Base-by-base conservation (phyloP, 2,329 filamentous ascomycete genomes). In the Colletotrichum simmondsii region DNA sequence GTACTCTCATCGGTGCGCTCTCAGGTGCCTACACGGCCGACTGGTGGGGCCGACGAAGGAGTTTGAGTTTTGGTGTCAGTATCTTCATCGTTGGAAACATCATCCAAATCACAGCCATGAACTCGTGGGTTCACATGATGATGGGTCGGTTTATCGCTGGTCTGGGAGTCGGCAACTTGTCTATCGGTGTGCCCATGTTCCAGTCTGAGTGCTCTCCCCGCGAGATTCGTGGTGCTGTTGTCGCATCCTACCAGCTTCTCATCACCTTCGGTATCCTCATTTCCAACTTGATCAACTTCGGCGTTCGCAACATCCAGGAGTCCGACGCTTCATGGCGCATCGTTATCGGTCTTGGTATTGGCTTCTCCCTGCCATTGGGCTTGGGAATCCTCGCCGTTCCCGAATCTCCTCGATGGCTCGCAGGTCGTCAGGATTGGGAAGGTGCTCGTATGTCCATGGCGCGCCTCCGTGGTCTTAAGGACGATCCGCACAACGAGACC, bases 171-270 rank as follows among this genome's bases (percentile, higher is more conserved):
- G 92, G 92, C 56, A 91, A 87, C 64, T 85, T 94, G 2, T 92
- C 90, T 0, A 88, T 92, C 42, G 86, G 90, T 46, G 90, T 92
- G 2, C 91, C 91, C 71, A 90, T 93, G 86, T 92, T 91, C 80
- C 91, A 93, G 80, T 89, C 89, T 53, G 91, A 93, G 78, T 90
- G 86, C 65, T 86, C 89, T 2, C 91, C 91, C 4, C 85, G 87
- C 22, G 86, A 90, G 76, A 91, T 92, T 73, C 89, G 91, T 75
- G 91, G 91, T 76, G 87, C 89, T 42, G 87, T 93, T 56, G 89
- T 92, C n/a, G 86, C 88, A 5, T 90, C 88, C n/a, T 94, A 94
- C 81, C 92, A 94, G 81, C 88, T 94, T 19, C 91, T 93, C 83
- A 92, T 94, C 79, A 94, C 92, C 0, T 84, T 93, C 32, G 92